These are phyloP conservation scores for Ceratocystis lukuohia DNA, from an alignment of 2,329 filamentous ascomycete species.

Conservation along the genomic window DNA sequence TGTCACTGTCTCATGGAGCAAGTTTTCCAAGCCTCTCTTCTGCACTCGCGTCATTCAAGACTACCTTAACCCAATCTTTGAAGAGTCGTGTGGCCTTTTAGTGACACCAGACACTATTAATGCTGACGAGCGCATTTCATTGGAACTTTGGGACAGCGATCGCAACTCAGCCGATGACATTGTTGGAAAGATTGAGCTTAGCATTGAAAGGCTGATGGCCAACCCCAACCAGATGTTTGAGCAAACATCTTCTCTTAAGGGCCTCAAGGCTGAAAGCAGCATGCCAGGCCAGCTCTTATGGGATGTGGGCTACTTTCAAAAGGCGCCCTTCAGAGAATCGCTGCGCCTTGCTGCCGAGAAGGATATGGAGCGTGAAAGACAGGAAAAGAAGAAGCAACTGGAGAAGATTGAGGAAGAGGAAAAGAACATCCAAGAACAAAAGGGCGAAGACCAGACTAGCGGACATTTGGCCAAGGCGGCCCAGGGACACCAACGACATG, in stretches of 20 bases:
- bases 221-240: conserved; percentile 85
- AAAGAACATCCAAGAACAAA: background rate
- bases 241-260: conserved; percentile 68
- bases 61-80: conserved; percentile 83
- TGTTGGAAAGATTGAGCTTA: conserved; percentile 85
- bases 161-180: conserved; percentile 85
- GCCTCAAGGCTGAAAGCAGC: conserved; percentile 66
- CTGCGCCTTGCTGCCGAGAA: conserved; percentile 69
- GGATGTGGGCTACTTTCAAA: conserved; percentile 92
- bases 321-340: conserved; percentile 73
- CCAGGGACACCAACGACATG: conserved; percentile 13
- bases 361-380: conserved; percentile 26
- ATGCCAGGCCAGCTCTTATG: conserved; percentile 94
- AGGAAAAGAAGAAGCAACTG: conserved; percentile 16
- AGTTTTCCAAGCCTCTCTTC: conserved; percentile 96
- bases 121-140: conserved; percentile 79
- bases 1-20: conserved; percentile 87
- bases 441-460: background rate
- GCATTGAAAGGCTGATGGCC: conserved; percentile 88
- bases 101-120: conserved; percentile 85
- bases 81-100: conserved; percentile 72
- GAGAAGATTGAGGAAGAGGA: conserved; percentile 8
- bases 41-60: conserved; percentile 94
- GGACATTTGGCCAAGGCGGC: background rate
- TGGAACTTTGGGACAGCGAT: conserved; percentile 95